phyloP scores from a whole-genome alignment of 2,329 filamentous ascomycete genomes.

The Bertia moriformis region DNA sequence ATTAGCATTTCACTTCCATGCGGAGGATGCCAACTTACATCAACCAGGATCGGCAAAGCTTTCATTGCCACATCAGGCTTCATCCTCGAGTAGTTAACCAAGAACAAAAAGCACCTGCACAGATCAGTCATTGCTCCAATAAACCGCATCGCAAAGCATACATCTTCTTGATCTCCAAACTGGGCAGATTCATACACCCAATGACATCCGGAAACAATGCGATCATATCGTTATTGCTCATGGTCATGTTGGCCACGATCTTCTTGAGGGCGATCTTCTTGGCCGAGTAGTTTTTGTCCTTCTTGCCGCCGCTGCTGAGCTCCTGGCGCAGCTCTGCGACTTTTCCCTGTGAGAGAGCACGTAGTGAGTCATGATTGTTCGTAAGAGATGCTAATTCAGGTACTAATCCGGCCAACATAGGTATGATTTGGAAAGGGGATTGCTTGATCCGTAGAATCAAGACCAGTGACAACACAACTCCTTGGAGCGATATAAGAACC shows the following conservation, averaged over 20 bases:
- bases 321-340: constrained; percentile 92
- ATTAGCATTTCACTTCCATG: constrained; percentile 4
- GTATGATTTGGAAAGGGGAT: constrained; percentile 6
- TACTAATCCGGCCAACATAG: constrained; percentile 39
- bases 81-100: constrained; percentile 92
- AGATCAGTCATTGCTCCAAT: constrained; percentile 2
- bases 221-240: constrained; percentile 99
- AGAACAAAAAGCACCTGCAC: constrained; percentile 82
- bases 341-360: constrained; percentile 73
- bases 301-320: constrained; percentile 85
- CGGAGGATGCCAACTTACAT: constrained; percentile 32
- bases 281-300: constrained; percentile 86
- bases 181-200: constrained; percentile 84
- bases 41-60: constrained; percentile 73
- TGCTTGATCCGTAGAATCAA: too few relatives aligned
- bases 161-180: constrained; percentile 99
- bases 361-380: constrained; percentile 23
- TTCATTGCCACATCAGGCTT: constrained; percentile 89
- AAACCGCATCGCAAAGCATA: constrained; percentile 20
- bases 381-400: constrained; percentile 33
- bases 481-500: too few relatives aligned
- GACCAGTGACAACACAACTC: too few relatives aligned
- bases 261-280: constrained; percentile 99
- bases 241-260: constrained; percentile 99
- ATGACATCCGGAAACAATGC: constrained; percentile 92